These are phyloP conservation scores for Amaranthus tricolor DNA, from an alignment of 179 eudicot species.

Conservation along the genomic window DNA sequence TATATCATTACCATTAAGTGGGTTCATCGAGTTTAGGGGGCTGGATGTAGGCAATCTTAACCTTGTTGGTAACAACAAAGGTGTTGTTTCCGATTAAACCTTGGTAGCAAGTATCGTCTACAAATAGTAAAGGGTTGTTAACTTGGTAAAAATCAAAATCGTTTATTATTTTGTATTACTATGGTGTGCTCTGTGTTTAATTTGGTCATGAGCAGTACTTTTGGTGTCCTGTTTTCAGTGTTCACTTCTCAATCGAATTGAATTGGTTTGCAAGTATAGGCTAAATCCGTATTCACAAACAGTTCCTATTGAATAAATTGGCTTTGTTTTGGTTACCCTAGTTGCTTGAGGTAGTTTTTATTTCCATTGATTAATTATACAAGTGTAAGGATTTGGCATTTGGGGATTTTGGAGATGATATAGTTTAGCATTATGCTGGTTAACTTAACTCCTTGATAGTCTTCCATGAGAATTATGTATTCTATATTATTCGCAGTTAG, in stretches of 20 bases:
- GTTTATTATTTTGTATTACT: neutral
- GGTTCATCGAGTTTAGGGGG: no score
- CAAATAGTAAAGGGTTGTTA: no score
- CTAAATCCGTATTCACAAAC: neutral
- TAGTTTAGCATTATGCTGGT: neutral
- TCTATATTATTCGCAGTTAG: no score
- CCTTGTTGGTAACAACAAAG: no score
- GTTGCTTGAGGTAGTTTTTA: neutral
- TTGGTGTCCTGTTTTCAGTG: neutral
- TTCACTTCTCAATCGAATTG: neutral
- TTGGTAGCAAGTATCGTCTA: no score
- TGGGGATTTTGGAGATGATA: neutral
- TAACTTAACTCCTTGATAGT: no score
- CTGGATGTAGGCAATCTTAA: no score
- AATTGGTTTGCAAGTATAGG: neutral
- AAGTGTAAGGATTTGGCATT: neutral
- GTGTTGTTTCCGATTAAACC: no score
- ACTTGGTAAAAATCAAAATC: neutral
- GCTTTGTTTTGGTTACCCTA: neutral
- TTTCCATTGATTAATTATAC: neutral
- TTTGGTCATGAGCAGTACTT: neutral
- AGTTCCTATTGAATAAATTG: neutral
- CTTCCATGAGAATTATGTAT: no score
- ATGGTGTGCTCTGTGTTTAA: neutral
- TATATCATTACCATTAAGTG: no score